Base-by-base conservation (phyloP, 73 alveolate species). In the Paramecium caudatum region DNA sequence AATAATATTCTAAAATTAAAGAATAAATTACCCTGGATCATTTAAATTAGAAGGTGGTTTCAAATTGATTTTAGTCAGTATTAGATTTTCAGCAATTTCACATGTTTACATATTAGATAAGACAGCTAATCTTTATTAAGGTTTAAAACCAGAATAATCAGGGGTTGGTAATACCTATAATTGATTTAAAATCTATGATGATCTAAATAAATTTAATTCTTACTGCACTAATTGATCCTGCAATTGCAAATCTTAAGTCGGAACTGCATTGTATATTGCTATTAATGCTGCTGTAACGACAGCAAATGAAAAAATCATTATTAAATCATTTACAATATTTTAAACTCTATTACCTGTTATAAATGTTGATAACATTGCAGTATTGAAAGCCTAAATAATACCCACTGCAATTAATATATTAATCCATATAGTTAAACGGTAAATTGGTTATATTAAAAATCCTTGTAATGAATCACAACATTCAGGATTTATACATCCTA, bases 371-470 rank as follows among this genome's bases (percentile, higher is more conserved):
- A 55, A 25, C 80, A 55, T 55, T 27, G 80, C 80, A 27, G 80
- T 55, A 23, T 55, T 55, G 30, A 55, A 55, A 27, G 80, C 80
- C n/a, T 23, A 23, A 5, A 55, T 55, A 12, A 55, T 55, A 27
- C 80, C 80, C 0, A 55, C 5, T 10, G 80, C 46, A 0, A 55
- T 43, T 19, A 55, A 27, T 10, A 55, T 55, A 7, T 55, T 55
- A 55, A 55, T 25, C 80, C 80, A 55, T 27, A 55, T 43, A 23
- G 80, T 55, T 21, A 55, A 55, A 55, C 30, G 80, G 30, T 55
- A 55, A 1, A 55, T 12, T 2, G 80, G 80, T 55, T 55, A 27
- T 27, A 13, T 55, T 27, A 55, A 3, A 23, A 23, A 55, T 27
- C 30, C 80, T 21, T 55, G 23, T 8, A 55, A 21, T 5, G 80